Evolutionary conservation across 164 flowering plant species (phyloP).

Genomic region (Cinnamomum micranthum): DNA sequence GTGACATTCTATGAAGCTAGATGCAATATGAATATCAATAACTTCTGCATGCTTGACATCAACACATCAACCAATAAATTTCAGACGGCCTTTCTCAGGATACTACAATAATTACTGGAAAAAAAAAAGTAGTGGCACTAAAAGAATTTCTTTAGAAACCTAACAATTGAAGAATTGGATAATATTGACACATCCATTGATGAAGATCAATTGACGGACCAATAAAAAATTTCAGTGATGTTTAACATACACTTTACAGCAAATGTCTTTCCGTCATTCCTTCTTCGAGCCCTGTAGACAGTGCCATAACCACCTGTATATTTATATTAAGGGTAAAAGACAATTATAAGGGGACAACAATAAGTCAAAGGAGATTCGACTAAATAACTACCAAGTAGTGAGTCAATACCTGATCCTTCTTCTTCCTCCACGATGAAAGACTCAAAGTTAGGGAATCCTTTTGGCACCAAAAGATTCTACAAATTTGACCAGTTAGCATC

Average conservation of each 20-base stretch:
- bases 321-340: background rate
- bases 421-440: constrained; percentile 62
- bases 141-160: background rate
- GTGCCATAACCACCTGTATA: constrained; percentile 54
- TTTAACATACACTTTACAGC: constrained; percentile 41
- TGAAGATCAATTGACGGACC: background rate
- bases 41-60: background rate
- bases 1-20: background rate
- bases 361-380: background rate
- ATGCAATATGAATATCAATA: background rate
- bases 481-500: constrained; percentile 15
- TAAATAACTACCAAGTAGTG: constrained; percentile 5
- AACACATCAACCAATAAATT: background rate
- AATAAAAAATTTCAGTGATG: background rate
- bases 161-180: background rate
- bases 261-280: constrained; percentile 32
- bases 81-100: background rate
- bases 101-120: background rate
- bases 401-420: constrained; percentile 54
- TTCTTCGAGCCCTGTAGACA: constrained; percentile 44
- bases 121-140: background rate
- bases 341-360: background rate
- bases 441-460: constrained; percentile 50
- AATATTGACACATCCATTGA: background rate
- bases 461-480: constrained; percentile 37